A percentile compares a stretch with the other conserved stretches of the same genome.
phyloP scores from a whole-genome alignment of 1,284 basidiomycete species.

The Malassezia dermatis region DNA sequence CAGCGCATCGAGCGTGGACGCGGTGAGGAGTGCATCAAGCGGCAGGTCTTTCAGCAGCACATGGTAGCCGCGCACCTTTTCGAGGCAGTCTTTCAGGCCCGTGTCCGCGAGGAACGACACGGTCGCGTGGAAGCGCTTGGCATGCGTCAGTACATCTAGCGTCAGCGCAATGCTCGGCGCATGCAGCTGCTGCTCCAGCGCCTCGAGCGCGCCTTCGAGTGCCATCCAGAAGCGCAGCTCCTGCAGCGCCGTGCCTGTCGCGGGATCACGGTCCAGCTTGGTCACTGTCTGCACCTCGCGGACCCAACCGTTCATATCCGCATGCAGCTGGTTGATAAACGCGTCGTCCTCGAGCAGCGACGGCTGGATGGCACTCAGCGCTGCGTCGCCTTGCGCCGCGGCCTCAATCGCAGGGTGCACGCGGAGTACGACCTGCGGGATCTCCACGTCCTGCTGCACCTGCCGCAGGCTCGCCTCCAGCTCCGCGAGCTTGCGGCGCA shows the following conservation, averaged over 20 bases:
- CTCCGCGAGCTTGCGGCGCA: constrained; percentile 98
- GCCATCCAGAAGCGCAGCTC: constrained; percentile 99
- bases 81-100: constrained; percentile 62
- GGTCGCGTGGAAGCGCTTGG: constrained; percentile 92
- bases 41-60: constrained; percentile 98
- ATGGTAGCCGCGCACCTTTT: constrained; percentile 59
- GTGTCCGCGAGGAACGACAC: constrained; percentile 97
- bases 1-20: constrained; percentile 88
- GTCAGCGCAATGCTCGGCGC: constrained; percentile 84
- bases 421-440: constrained; percentile 84
- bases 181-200: constrained; percentile 78
- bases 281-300: constrained; percentile 95
- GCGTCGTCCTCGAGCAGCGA: constrained; percentile 70
- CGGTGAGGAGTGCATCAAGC: constrained; percentile 84
- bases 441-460: constrained; percentile 96
- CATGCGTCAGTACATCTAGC: constrained; percentile 86
- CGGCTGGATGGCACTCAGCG: constrained; percentile 59
- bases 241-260: constrained; percentile 88
- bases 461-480: constrained; percentile 90
- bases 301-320: constrained; percentile 94
- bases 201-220: constrained; percentile 82
- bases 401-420: constrained; percentile 82
- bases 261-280: constrained; percentile 78
- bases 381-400: constrained; percentile 49
- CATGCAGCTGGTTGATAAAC: constrained; percentile 87